These are phyloP conservation scores for Calonectria honghensis DNA, from an alignment of 2,329 filamentous ascomycete genomes.

Conservation along the genomic window DNA sequence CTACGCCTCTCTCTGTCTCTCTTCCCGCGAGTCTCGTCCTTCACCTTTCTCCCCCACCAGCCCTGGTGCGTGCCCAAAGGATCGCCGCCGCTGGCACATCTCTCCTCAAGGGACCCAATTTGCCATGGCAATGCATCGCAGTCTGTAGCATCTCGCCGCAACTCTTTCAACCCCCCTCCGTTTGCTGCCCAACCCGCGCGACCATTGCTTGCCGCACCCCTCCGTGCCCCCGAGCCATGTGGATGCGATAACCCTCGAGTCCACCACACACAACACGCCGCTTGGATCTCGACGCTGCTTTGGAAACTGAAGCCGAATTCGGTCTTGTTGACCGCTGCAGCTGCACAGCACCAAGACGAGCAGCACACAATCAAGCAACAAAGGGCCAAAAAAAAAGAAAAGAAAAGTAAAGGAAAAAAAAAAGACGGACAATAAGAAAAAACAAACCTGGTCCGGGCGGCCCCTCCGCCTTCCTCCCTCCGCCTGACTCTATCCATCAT, in stretches of 20 bases:
- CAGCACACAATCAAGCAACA: neutral
- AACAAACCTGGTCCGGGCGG: constrained; percentile 24
- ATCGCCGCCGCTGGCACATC: constrained; percentile 23
- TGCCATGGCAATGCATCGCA: constrained; percentile 18
- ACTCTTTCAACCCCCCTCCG: constrained; percentile 19
- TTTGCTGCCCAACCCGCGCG: constrained; percentile 32
- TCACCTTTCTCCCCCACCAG: neutral
- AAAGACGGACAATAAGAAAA: neutral
- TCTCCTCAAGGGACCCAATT: constrained; percentile 18
- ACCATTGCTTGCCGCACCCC: neutral
- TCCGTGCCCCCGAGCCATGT: constrained; percentile 32
- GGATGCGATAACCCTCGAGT: constrained; percentile 34
- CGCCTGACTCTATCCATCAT: constrained; percentile 34
- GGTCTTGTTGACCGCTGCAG: constrained; percentile 12
- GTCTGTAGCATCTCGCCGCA: constrained; percentile 15
- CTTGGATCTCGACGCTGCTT: constrained; percentile 5
- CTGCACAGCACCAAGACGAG: neutral
- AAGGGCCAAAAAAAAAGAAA: constrained; percentile 12
- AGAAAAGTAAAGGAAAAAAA: neutral
- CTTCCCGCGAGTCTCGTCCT: constrained; percentile 6
- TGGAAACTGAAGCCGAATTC: constrained; percentile 5
- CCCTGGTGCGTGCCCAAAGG: constrained; percentile 23
- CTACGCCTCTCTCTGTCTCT: constrained; percentile 4
- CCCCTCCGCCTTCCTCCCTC: constrained; percentile 24
- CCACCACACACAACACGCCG: constrained; percentile 22